phyloP scores from a whole-genome alignment of 208 protist species.

The Crithidia brevicula region DNA sequence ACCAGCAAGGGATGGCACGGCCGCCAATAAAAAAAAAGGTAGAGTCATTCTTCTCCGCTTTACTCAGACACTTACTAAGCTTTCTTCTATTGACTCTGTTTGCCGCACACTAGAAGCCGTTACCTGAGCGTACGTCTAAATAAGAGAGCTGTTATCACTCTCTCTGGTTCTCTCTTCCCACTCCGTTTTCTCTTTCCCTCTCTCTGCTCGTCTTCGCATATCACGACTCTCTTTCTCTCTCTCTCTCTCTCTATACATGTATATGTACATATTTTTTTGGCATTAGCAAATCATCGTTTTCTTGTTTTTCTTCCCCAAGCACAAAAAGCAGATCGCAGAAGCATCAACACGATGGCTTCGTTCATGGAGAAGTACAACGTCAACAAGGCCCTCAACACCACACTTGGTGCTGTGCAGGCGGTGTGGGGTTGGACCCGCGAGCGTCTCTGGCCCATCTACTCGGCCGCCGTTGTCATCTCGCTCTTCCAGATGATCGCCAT shows the following conservation, averaged over 20 bases:
- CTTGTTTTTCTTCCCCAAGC: slow-evolving; percentile 9
- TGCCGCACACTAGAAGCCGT: no score
- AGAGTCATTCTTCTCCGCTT: no score
- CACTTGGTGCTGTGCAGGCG: slow-evolving; percentile 32
- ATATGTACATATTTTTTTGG: background rate
- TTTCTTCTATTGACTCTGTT: no score
- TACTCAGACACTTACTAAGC: no score
- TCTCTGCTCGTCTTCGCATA: no score
- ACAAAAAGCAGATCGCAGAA: no score
- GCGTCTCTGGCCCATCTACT: slow-evolving; percentile 85
- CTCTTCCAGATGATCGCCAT: slow-evolving; percentile 76
- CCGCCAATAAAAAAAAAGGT: no score
- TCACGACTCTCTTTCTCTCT: slow-evolving; percentile 23
- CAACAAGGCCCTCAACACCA: slow-evolving; percentile 32
- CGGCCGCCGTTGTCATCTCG: slow-evolving; percentile 70
- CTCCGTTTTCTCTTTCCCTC: background rate
- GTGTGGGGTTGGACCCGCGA: slow-evolving; percentile 59
- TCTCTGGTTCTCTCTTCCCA: background rate
- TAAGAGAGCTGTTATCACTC: no score
- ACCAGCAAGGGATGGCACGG: no score
- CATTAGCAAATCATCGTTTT: background rate
- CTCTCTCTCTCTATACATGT: slow-evolving; percentile 1
- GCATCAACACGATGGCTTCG: slow-evolving; percentile 43
- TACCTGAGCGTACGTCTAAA: no score
- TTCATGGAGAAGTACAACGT: slow-evolving; percentile 54